Evolutionary conservation across 805 yeast genomes (phyloP).

Genomic region (Cephaloascus fragrans): DNA sequence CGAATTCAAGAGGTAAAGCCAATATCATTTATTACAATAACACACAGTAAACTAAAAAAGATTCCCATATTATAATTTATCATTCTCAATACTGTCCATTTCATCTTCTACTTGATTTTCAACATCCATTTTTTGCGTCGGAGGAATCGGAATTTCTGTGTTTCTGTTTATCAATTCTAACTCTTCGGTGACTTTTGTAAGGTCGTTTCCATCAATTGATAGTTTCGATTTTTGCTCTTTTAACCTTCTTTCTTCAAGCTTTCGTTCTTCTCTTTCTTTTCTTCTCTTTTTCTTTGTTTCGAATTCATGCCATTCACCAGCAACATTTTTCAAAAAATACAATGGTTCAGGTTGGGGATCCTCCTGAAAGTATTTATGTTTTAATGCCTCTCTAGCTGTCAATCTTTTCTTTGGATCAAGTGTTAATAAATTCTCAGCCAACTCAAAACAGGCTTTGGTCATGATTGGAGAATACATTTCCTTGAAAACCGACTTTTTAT

Average conservation of each 20-base stretch:
- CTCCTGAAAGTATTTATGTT: slow-evolving; percentile 60
- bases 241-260: slow-evolving; percentile 3
- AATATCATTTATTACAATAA: too few species aligned
- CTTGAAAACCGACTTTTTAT: slow-evolving; percentile 18
- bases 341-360: slow-evolving; percentile 60
- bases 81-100: not conserved
- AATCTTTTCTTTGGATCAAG: slow-evolving; percentile 65
- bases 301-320: slow-evolving; percentile 95
- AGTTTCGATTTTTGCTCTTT: slow-evolving; percentile 1
- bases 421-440: slow-evolving; percentile 53
- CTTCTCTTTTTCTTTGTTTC: slow-evolving; percentile 79
- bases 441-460: slow-evolving; percentile 44
- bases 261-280: slow-evolving; percentile 16
- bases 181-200: not conserved
- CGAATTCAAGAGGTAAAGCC: too few species aligned
- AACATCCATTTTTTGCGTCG: not conserved
- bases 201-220: not conserved
- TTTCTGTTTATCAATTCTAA: not conserved
- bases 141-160: not conserved
- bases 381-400: slow-evolving; percentile 59
- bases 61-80: too few species aligned
- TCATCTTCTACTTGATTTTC: not conserved
- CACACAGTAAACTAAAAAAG: too few species aligned
- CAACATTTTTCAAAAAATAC: slow-evolving; percentile 39
- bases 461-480: slow-evolving; percentile 27